These are phyloP conservation scores for Hirsutella thompsonii DNA, from an alignment of 2,329 filamentous ascomycete species.

Conservation along the genomic window DNA sequence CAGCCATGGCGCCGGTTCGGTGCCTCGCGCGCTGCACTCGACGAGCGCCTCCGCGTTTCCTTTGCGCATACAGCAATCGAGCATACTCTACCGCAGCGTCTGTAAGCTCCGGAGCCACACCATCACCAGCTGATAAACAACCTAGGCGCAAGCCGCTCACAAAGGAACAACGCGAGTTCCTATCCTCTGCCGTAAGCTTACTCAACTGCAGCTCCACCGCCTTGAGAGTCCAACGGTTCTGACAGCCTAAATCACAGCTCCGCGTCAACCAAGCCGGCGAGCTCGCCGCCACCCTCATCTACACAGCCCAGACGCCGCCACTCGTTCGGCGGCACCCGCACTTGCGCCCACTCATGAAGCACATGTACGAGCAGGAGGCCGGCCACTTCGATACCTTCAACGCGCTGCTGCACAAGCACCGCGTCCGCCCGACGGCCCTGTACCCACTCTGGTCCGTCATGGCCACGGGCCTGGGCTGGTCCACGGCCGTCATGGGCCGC, in stretches of 20 bases:
- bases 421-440: slow-evolving; percentile 82
- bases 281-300: slow-evolving; percentile 91
- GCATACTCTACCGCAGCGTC: slow-evolving; percentile 3
- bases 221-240: too few species aligned
- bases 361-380: slow-evolving; percentile 97
- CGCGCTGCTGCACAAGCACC: slow-evolving; percentile 66
- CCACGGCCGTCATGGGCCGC: slow-evolving; percentile 74
- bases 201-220: too few species aligned
- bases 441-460: slow-evolving; percentile 81
- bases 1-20: slow-evolving; percentile 9
- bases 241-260: too few species aligned
- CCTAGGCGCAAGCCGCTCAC: slow-evolving; percentile 48
- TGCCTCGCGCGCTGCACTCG: slow-evolving; percentile 6
- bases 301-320: slow-evolving; percentile 76
- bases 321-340: slow-evolving; percentile 71
- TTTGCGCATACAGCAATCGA: slow-evolving; percentile 2
- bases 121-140: slow-evolving; percentile 11
- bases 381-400: slow-evolving; percentile 84
- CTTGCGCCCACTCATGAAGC: slow-evolving; percentile 79
- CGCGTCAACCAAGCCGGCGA: slow-evolving; percentile 97
- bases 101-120: slow-evolving; percentile 1
- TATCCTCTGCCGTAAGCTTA: slow-evolving; percentile 54
- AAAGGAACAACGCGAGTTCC: slow-evolving; percentile 57
- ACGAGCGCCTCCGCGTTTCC: background rate
- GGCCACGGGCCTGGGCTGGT: slow-evolving; percentile 75